Conservation (phyloP, 441 rosid species). For the Pelargonium hybrid region DNA sequence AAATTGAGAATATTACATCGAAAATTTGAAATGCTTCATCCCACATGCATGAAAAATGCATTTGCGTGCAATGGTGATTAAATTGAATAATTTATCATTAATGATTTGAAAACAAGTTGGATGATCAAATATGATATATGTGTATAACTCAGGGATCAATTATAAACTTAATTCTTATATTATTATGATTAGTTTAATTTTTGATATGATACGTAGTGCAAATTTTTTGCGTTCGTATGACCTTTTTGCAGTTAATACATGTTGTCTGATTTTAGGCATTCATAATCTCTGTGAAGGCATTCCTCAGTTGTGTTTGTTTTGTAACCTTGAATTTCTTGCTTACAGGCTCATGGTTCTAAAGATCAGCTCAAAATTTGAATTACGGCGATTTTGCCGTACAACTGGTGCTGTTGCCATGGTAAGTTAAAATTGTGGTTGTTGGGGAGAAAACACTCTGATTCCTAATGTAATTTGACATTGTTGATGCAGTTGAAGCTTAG, state of each 20-base stretch:
- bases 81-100: too few relatives aligned
- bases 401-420: conserved; percentile 89
- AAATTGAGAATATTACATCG: too few relatives aligned
- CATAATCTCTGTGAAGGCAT: not conserved
- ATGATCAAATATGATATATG: too few relatives aligned
- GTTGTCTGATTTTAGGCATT: not conserved
- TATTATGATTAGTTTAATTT: too few relatives aligned
- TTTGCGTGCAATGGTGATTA: too few relatives aligned
- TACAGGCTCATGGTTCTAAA: conserved; percentile 91
- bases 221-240: not conserved
- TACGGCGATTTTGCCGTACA: conserved; percentile 94
- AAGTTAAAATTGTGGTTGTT: conserved; percentile 14
- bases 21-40: too few relatives aligned
- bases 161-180: too few relatives aligned
- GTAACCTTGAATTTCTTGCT: conserved; percentile 16
- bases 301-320: not conserved
- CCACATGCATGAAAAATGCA: too few relatives aligned
- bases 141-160: too few relatives aligned
- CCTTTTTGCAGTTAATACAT: not conserved
- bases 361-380: conserved; percentile 97
- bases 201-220: not conserved
- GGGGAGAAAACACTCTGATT: not conserved
- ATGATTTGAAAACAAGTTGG: too few relatives aligned
- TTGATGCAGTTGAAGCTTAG: conserved; percentile 73
- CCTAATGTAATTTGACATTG: conserved; percentile 16